Percentiles rank a stretch among this genome's conserved stretches.
Evolutionary conservation across 192 early-diverging fungal genomes (phyloP).

Genomic region (Coemansia sp.): DNA sequence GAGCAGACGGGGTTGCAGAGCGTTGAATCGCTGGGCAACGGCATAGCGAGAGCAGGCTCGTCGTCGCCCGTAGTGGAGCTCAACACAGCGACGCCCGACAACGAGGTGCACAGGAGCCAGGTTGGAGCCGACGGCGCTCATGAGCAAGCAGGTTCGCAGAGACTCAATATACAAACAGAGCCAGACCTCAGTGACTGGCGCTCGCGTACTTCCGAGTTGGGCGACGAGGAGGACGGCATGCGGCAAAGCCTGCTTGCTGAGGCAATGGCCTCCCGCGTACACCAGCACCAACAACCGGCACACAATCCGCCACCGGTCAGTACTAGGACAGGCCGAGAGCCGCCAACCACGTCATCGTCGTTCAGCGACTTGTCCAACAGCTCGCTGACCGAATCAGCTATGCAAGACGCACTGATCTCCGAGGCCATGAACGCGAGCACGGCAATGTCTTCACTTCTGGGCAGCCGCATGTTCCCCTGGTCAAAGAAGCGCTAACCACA

Average conservation of each 20-base stretch:
- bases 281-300: background rate
- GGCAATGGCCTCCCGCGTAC: constrained; percentile 24
- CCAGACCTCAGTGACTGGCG: background rate
- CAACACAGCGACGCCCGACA: constrained; percentile 18
- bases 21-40: constrained; percentile 41
- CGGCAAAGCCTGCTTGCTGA: constrained; percentile 42
- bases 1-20: constrained; percentile 27
- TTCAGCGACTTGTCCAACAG: constrained; percentile 47
- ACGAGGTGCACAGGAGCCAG: background rate
- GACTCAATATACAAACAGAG: constrained; percentile 7
- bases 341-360: constrained; percentile 18
- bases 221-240: constrained; percentile 8
- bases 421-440: constrained; percentile 48
- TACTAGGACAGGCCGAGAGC: background rate
- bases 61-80: constrained; percentile 40
- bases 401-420: constrained; percentile 48
- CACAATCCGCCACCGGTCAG: too few species aligned
- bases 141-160: background rate
- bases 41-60: background rate
- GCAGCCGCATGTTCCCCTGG: constrained; percentile 50
- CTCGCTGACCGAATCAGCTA: constrained; percentile 47
- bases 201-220: background rate
- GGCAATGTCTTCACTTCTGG: constrained; percentile 38
- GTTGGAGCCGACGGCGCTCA: background rate
- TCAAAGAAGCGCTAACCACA: constrained; percentile 14